Base-by-base conservation (phyloP, 169 alveolate genomes). In the Cyclospora cayetanensis region DNA sequence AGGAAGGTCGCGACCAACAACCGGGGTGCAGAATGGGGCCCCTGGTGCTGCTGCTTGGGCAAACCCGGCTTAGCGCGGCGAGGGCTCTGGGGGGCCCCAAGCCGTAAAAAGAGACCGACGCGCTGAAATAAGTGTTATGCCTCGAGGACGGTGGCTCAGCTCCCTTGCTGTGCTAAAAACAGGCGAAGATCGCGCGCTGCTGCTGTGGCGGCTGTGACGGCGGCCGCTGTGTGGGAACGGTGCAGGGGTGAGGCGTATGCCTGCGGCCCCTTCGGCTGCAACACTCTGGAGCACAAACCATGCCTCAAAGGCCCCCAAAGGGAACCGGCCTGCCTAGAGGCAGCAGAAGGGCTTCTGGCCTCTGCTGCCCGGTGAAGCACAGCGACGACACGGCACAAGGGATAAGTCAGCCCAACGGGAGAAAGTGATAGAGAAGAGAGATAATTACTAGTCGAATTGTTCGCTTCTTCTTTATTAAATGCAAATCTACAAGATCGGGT, bases 241-340 rank as follows among this genome's bases (percentile, higher is more conserved):
- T 4, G 55, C n/a, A 31, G 22, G 27, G 31, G 37, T 15, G 53
- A 29, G 29, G 52, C n/a, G n/a, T n/a, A n/a, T n/a, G n/a, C n/a
- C n/a, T n/a, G n/a, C n/a, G n/a, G 83, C 55, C 52, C 25, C 83
- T 53, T 7, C 37, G 20, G 50, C 83, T 7, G 53, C 0, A 37
- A 29, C 83, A 12, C 83, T 70, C 2, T 20, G 37, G 31, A 70
- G 0, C 20, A 7, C 25, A 20, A 31, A 70, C 46, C 22, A 31
- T 37, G 20, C 53, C n/a, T 12, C 2, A 9, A 53, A 53, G 29
- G 4, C 83, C 83, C 83, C 83, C 83, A 35, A 70, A 70, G 53
- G 55, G 55, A n/a, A 70, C 83, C 18, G 83, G 53, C 52, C 83
- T 34, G 20, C 83, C 22, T 37, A 70, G 83, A 70, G 83, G 83